Conservation (phyloP, 2,329 filamentous ascomycete genomes). For the Phialemonium atrogriseum region DNA sequence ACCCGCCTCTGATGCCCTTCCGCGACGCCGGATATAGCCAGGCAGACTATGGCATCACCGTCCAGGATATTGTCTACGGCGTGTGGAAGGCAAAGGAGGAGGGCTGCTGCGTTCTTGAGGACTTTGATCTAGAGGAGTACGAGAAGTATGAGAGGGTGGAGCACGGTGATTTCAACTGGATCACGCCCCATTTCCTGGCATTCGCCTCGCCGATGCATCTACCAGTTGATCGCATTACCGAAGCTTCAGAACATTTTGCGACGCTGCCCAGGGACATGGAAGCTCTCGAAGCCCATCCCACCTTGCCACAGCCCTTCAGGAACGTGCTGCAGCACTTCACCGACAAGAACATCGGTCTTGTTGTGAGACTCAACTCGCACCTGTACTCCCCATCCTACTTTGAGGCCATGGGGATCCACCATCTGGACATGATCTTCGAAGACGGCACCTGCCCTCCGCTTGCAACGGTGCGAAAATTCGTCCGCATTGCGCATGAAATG, state of each 20-base stretch:
- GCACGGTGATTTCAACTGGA: slow-evolving; percentile 99
- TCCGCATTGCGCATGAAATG: slow-evolving; percentile 88
- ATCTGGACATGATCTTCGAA: slow-evolving; percentile 99
- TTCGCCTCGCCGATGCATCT: slow-evolving; percentile 90
- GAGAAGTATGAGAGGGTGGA: slow-evolving; percentile 93
- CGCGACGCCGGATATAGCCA: slow-evolving; percentile 97
- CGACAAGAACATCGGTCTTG: slow-evolving; percentile 80
- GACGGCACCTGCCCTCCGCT: slow-evolving; percentile 93
- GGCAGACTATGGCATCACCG: slow-evolving; percentile 89
- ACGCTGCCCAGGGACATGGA: slow-evolving; percentile 68
- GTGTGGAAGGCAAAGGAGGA: slow-evolving; percentile 99
- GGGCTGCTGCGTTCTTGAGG: slow-evolving; percentile 79
- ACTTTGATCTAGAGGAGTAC: slow-evolving; percentile 96
- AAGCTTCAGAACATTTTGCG: slow-evolving; percentile 64
- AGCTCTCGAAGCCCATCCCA: slow-evolving; percentile 61
- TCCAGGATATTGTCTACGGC: slow-evolving; percentile 96
- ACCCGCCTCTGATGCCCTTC: slow-evolving; percentile 98
- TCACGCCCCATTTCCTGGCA: slow-evolving; percentile 88
- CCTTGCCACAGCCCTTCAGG: slow-evolving; percentile 81
- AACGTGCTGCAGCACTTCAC: slow-evolving; percentile 89
- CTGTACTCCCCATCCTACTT: slow-evolving; percentile 98
- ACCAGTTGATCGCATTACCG: slow-evolving; percentile 63
- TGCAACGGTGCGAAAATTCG: slow-evolving; percentile 85
- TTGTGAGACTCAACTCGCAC: slow-evolving; percentile 90
- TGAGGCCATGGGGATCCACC: slow-evolving; percentile 86